A percentile compares a stretch with the other conserved stretches of the same genome.
Evolutionary conservation across 2,329 filamentous ascomycete genomes (phyloP).

Genomic region (Penicillium sclerotigenum): DNA sequence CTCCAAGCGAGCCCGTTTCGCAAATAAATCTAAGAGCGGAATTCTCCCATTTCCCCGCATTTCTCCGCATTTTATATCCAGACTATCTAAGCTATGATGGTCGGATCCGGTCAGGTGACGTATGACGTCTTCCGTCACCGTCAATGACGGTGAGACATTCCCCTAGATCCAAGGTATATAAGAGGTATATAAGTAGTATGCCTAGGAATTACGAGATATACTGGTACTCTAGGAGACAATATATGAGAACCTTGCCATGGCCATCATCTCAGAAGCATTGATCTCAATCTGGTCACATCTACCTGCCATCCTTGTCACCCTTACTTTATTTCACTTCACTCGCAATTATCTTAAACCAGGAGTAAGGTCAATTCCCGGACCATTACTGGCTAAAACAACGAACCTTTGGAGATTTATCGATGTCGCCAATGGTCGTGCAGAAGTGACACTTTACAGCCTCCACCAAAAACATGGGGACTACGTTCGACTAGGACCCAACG

Average conservation of each 20-base stretch:
- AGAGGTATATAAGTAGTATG: not conserved
- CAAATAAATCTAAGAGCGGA: not conserved
- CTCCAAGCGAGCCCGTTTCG: not conserved
- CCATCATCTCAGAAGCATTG: not conserved
- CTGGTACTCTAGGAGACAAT: not conserved
- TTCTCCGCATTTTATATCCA: not conserved
- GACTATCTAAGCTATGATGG: too few relatives aligned
- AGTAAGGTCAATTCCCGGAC: not conserved
- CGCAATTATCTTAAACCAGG: not conserved
- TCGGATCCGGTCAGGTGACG: too few relatives aligned
- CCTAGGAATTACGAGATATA: not conserved
- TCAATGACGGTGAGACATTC: too few relatives aligned
- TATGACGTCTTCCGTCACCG: too few relatives aligned
- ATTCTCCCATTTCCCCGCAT: not conserved
- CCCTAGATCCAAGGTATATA: not conserved
- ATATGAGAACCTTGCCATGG: not conserved
- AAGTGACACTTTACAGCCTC: slow-evolving; percentile 2
- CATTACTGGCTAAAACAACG: not conserved
- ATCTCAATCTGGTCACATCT: not conserved
- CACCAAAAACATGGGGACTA: slow-evolving; percentile 21
- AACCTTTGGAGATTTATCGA: not conserved
- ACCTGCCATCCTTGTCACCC: not conserved
- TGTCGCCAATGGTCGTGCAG: not conserved
- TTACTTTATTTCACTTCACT: not conserved
- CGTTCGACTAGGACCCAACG: slow-evolving; percentile 22